These are phyloP conservation scores for Sinapis alba DNA, from an alignment of 441 rosid genomes.

Conservation along the genomic window DNA sequence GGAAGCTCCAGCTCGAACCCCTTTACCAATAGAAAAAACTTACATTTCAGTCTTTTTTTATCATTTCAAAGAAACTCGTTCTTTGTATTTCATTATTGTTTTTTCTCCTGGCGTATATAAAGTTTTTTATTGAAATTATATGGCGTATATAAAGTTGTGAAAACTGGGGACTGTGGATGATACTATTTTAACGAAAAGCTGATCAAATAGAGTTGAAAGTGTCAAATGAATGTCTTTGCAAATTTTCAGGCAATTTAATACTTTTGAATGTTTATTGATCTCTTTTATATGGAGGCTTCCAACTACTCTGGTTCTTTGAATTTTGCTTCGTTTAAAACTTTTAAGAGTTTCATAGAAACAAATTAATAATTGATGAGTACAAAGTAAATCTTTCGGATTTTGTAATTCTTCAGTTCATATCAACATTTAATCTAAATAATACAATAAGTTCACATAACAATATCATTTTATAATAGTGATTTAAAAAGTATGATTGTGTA, in stretches of 20 bases:
- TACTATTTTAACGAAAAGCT: slow-evolving; percentile 42
- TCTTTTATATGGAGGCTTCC: slow-evolving; percentile 35
- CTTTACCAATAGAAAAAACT: too few species aligned
- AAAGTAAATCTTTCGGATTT: background rate
- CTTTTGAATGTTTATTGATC: slow-evolving; percentile 24
- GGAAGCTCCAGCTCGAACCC: too few species aligned
- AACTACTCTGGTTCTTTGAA: slow-evolving; percentile 27
- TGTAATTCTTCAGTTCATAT: background rate
- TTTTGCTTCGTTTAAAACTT: slow-evolving; percentile 7
- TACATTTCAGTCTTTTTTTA: background rate
- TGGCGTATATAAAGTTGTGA: too few species aligned
- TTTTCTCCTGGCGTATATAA: too few species aligned
- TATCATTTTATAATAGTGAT: background rate
- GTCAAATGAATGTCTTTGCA: slow-evolving; percentile 38
- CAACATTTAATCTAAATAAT: background rate
- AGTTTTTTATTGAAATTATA: too few species aligned
- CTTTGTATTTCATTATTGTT: too few species aligned
- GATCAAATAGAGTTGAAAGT: slow-evolving; percentile 36
- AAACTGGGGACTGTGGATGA: too few species aligned
- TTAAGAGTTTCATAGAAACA: background rate
- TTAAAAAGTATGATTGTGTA: background rate
- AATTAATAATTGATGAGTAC: slow-evolving; percentile 1
- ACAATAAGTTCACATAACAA: background rate
- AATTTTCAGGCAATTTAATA: slow-evolving; percentile 15
- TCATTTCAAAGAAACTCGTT: too few species aligned